Evolutionary conservation across 2,329 filamentous ascomycete species (phyloP), one percentile per base, ranked within the genome.

Genomic region (Leptodontidium sp.): DNA sequence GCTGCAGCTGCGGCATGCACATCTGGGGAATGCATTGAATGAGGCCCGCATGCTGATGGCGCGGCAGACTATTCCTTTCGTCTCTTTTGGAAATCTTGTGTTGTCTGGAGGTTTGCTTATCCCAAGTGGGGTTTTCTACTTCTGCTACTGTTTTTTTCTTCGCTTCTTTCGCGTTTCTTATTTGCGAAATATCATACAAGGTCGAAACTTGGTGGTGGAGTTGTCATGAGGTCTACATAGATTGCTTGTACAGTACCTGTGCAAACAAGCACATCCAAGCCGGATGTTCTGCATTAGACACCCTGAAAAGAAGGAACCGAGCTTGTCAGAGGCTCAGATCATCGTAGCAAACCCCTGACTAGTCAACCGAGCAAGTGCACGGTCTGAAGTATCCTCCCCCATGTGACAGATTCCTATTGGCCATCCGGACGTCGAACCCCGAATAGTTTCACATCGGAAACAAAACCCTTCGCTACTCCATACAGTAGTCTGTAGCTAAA

Each of bases 381-480:
- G 55, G 55, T 40, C 35, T 11, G 55, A 58, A 35, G 29, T 17
- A 35, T 57, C 15, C 15, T 6, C 29, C n/a, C 26, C 29, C 29
- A 38, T 57, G 53, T 29, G 53, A 57, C 21, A 24, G 8, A 24
- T 38, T 58, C n/a, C n/a, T 7, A 58, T 58, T 58, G 55, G 55
- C 29, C 35, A 17, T 15, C n/a, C 32, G 17, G 17, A 58, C n/a
- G 35, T 40, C 35, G 55, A 58, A 58, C 17, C 55, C n/a, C 35
- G 55, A 58, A 58, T 40, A 24, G 55, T 58, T 58, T 58, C 32
- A 58, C 21, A 58, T 58, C 32, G n/a, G 55, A 58, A 58, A 58
- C 55, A 58, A 40, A 32, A 32, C 55, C 35, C 3, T 24, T 58
- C 17, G 32, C 55, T 58, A 40, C 17, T 40, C 17, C 50, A n/a